Percentiles rank a stretch among this genome's conserved stretches.
phyloP scores from a whole-genome alignment of 257 asterid species.

The Echium plantagineum region DNA sequence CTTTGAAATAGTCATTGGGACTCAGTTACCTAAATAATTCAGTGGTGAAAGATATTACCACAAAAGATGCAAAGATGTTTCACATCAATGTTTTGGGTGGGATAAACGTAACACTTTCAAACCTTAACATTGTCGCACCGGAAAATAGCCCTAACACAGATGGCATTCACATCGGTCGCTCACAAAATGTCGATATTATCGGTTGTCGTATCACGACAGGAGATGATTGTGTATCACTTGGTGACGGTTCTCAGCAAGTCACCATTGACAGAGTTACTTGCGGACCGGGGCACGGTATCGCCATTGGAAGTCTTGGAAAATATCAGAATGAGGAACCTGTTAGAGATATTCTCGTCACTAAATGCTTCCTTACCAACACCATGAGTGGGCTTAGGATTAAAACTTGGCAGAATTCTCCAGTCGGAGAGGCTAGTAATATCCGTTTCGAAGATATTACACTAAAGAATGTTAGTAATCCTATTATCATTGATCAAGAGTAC shows the following conservation, averaged over 20 bases:
- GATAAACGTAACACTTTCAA: slow-evolving; percentile 5
- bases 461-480: slow-evolving; percentile 16
- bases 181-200: neutral
- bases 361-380: slow-evolving; percentile 7
- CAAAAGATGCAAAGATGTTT: slow-evolving; percentile 7
- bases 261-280: slow-evolving; percentile 9
- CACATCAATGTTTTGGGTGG: slow-evolving; percentile 9
- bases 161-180: slow-evolving; percentile 18
- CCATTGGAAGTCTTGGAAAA: slow-evolving; percentile 20
- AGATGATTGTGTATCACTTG: slow-evolving; percentile 23
- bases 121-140: slow-evolving; percentile 10
- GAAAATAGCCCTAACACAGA: slow-evolving; percentile 16
- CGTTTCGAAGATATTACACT: slow-evolving; percentile 16
- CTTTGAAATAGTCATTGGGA: slow-evolving; percentile 13
- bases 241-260: slow-evolving; percentile 13
- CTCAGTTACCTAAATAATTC: slow-evolving; percentile 6
- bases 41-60: slow-evolving; percentile 1
- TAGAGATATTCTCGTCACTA: slow-evolving; percentile 13
- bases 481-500: slow-evolving; percentile 18
- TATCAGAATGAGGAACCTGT: slow-evolving; percentile 11
- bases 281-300: slow-evolving; percentile 27
- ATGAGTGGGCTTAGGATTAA: slow-evolving; percentile 15
- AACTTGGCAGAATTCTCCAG: slow-evolving; percentile 12
- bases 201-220: slow-evolving; percentile 11
- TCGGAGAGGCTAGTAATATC: slow-evolving; percentile 5